Evolutionary conservation across 805 yeast genomes (phyloP).

Genomic region (Wickerhamiella alocasiicola): DNA sequence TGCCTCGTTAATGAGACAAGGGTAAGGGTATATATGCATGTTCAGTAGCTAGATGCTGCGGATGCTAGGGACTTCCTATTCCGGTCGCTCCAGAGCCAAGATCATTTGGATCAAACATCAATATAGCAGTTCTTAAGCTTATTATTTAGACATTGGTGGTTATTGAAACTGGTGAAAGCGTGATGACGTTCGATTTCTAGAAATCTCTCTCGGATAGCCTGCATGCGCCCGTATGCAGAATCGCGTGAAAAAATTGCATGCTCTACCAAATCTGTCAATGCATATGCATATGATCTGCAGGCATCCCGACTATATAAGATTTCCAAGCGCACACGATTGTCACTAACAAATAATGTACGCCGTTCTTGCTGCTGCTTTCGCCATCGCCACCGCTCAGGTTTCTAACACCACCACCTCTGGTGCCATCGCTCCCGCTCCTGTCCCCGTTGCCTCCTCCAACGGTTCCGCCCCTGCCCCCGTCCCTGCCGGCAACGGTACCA

Average conservation of each 20-base stretch:
- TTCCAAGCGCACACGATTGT: background rate
- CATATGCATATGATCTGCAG: constrained; percentile 1
- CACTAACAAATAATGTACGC: background rate
- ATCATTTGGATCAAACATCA: too few species aligned
- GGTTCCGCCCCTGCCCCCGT: constrained; percentile 15
- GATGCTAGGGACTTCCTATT: too few species aligned
- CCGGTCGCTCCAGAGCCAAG: too few species aligned
- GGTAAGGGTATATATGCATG: too few species aligned
- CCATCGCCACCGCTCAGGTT: constrained; percentile 10
- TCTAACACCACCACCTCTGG: constrained; percentile 7
- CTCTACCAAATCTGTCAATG: constrained; percentile 5
- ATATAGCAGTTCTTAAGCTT: too few species aligned
- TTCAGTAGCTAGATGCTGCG: too few species aligned
- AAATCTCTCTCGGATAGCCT: too few species aligned
- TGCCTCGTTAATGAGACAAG: too few species aligned
- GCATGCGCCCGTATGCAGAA: too few species aligned
- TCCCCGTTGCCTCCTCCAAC: constrained; percentile 8
- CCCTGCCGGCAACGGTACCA: constrained; percentile 15
- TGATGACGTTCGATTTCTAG: too few species aligned
- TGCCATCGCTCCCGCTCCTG: constrained; percentile 5
- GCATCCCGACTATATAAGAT: constrained; percentile 4
- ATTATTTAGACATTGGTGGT: too few species aligned
- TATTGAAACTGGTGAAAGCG: too few species aligned
- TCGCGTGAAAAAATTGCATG: background rate
- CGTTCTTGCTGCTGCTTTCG: constrained; percentile 3